phyloP scores from a whole-genome alignment of 306 rosid species.

The Dicorynia guianensis region DNA sequence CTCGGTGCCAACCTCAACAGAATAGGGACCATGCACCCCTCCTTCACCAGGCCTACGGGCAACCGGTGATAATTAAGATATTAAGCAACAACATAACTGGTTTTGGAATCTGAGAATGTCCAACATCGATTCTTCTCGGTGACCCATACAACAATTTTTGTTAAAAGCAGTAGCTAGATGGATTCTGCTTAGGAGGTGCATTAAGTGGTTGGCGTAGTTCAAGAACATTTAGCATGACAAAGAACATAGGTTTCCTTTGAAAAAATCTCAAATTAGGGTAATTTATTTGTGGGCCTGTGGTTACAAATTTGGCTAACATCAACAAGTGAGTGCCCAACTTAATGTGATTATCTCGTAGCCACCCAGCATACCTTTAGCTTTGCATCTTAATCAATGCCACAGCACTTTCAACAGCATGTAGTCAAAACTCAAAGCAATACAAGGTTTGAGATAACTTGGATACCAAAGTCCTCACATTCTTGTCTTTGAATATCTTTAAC shows the following conservation, averaged over 20 bases:
- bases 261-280: slow-evolving; percentile 9
- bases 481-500: slow-evolving; percentile 47
- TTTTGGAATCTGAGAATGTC: slow-evolving; percentile 36
- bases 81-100: slow-evolving; percentile 4
- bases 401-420: slow-evolving; percentile 69
- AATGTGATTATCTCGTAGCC: slow-evolving; percentile 32
- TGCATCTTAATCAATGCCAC: slow-evolving; percentile 73
- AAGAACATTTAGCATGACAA: background rate
- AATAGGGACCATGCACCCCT: slow-evolving; percentile 46
- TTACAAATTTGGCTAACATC: slow-evolving; percentile 37
- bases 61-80: slow-evolving; percentile 7
- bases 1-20: slow-evolving; percentile 30
- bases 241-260: background rate
- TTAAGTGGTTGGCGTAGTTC: background rate
- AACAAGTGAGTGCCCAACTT: slow-evolving; percentile 2
- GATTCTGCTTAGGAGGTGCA: slow-evolving; percentile 40
- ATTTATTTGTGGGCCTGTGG: slow-evolving; percentile 36
- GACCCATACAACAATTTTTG: slow-evolving; percentile 36
- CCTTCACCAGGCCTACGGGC: slow-evolving; percentile 5
- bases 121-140: slow-evolving; percentile 36
- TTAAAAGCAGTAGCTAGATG: slow-evolving; percentile 15
- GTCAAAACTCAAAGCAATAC: slow-evolving; percentile 79
- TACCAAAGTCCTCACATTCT: slow-evolving; percentile 51
- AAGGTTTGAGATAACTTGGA: slow-evolving; percentile 45
- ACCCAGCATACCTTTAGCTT: slow-evolving; percentile 54